These are phyloP conservation scores for Phialophora tarda DNA, from an alignment of 2,329 filamentous ascomycete genomes.

Conservation along the genomic window DNA sequence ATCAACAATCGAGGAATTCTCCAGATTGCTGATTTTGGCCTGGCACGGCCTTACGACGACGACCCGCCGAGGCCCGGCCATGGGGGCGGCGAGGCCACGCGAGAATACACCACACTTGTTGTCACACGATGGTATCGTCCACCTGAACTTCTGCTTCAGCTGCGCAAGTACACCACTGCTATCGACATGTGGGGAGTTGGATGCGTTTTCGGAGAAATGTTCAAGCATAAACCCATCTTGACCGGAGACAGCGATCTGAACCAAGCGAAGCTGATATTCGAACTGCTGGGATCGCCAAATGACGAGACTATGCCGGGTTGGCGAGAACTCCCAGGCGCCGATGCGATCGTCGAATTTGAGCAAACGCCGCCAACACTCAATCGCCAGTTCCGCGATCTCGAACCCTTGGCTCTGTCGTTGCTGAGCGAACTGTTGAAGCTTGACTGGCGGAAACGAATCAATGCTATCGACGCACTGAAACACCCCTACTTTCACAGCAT, in stretches of 20 bases:
- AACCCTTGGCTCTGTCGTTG: conserved; percentile 75
- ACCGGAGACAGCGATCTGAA: conserved; percentile 86
- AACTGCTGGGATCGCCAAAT: conserved; percentile 85
- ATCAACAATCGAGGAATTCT: conserved; percentile 94
- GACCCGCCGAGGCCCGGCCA: conserved; percentile 74
- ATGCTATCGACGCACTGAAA: conserved; percentile 89
- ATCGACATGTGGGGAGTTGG: conserved; percentile 99
- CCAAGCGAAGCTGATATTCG: conserved; percentile 92
- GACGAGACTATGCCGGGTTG: conserved; percentile 94
- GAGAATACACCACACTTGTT: conserved; percentile 95
- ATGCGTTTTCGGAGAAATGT: conserved; percentile 99
- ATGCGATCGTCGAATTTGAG: conserved; percentile 69
- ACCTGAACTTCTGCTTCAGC: conserved; percentile 85
- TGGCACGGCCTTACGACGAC: conserved; percentile 92
- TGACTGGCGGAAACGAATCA: conserved; percentile 86
- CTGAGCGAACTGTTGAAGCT: conserved; percentile 82
- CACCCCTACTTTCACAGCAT: conserved; percentile 86
- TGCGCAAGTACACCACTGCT: conserved; percentile 92
- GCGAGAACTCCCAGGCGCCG: conserved; percentile 79
- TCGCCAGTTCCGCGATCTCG: conserved; percentile 75
- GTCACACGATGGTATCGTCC: conserved; percentile 97
- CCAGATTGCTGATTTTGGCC: conserved; percentile 95
- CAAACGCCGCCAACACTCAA: conserved; percentile 69
- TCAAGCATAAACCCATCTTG: conserved; percentile 88
- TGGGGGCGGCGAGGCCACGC: conserved; percentile 80